Evolutionary conservation across 768 basidiomycete species (phyloP).

Genomic region (Pisolithus sp.): DNA sequence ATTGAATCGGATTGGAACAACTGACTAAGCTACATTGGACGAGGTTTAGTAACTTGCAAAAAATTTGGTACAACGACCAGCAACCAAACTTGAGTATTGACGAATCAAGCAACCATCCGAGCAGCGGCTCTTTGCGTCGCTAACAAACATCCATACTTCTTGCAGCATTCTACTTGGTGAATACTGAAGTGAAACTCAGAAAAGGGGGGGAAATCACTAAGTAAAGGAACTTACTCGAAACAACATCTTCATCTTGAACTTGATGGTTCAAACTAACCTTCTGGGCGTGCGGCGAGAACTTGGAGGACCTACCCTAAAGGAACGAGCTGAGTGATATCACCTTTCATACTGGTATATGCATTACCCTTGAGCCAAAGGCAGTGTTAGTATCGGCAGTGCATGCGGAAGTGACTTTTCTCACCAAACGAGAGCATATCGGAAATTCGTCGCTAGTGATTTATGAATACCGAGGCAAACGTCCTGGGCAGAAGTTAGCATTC

Average conservation of each 20-base stretch:
- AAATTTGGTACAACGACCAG: too few relatives aligned
- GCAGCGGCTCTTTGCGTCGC: too few relatives aligned
- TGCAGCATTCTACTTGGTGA: constrained; percentile 19
- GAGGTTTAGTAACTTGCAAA: too few relatives aligned
- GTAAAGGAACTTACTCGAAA: constrained; percentile 59
- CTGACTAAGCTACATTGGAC: too few relatives aligned
- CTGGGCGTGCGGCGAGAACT: constrained; percentile 90
- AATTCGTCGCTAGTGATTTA: constrained; percentile 81
- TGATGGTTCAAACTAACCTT: constrained; percentile 83
- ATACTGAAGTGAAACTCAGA: constrained; percentile 16
- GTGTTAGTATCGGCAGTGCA: not conserved
- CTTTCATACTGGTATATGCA: not conserved
- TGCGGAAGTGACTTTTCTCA: constrained; percentile 29
- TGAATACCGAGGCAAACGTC: constrained; percentile 92
- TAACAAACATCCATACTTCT: too few relatives aligned
- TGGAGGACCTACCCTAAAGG: constrained; percentile 81
- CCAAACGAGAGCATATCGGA: constrained; percentile 94
- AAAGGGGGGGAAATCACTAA: not conserved
- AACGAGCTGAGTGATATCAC: not conserved
- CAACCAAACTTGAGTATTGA: too few relatives aligned
- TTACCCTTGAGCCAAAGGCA: constrained; percentile 20
- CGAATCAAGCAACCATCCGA: too few relatives aligned
- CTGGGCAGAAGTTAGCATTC: constrained; percentile 27
- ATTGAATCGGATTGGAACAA: too few relatives aligned
- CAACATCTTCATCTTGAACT: constrained; percentile 84